phyloP scores from a whole-genome alignment of 225 moss, liverwort and hornwort genomes.

The Rhytidiadelphus loreus region DNA sequence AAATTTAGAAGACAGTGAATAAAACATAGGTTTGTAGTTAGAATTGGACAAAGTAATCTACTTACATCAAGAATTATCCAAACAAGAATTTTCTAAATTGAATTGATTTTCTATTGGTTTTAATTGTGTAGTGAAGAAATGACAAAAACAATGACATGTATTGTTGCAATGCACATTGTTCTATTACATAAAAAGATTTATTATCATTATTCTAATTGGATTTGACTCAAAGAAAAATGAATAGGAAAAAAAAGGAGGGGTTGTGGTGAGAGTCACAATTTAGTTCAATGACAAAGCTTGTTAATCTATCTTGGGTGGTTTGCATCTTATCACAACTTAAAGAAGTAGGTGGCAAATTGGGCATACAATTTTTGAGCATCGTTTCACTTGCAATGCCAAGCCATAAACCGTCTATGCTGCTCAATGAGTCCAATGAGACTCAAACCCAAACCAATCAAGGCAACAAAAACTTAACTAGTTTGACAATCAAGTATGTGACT shows the following conservation, averaged over 20 bases:
- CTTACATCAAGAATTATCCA: neutral
- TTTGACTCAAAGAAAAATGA: neutral
- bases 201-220: neutral
- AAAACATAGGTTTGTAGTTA: neutral
- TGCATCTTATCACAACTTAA: accelerated
- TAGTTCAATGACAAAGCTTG: neutral
- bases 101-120: neutral
- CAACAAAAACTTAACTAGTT: accelerated
- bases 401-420: accelerated
- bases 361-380: neutral
- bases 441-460: accelerated
- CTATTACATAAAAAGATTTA: no score
- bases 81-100: neutral
- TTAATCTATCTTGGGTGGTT: accelerated
- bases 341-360: accelerated
- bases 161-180: neutral
- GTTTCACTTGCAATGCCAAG: neutral
- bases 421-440: neutral
- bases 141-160: neutral
- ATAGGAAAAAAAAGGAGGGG: accelerated
- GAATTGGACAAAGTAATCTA: neutral
- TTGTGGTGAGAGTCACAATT: accelerated
- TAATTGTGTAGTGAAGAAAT: neutral
- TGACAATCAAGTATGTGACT: neutral
- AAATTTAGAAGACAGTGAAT: neutral